Conservation (phyloP, 2,329 filamentous ascomycete species). For the Sclerotinia borealis region DNA sequence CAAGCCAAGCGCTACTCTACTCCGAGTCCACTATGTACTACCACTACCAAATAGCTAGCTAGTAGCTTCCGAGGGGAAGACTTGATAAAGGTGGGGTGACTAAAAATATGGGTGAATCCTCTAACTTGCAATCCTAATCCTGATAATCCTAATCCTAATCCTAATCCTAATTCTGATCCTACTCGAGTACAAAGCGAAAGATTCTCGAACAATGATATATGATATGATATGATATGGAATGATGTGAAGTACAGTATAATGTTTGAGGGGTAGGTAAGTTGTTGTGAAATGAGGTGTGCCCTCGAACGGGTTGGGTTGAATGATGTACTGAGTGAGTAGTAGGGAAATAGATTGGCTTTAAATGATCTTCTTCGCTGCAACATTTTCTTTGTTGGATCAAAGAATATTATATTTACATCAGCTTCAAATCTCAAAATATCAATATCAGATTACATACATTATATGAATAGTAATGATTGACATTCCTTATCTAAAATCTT, state of each 20-base stretch:
- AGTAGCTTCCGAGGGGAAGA: not conserved
- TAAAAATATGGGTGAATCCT: not conserved
- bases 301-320: no score
- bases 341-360: not conserved
- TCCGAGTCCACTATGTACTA: constrained; percentile 7
- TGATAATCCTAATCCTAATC: no score
- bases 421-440: no score
- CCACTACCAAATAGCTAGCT: not conserved
- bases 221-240: not conserved
- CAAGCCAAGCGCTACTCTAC: not conserved
- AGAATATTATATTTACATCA: not conserved
- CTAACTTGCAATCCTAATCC: not conserved
- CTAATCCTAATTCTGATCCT: no score
- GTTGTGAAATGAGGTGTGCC: no score
- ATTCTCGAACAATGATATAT: not conserved
- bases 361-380: not conserved
- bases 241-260: not conserved
- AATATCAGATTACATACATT: no score
- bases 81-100: constrained; percentile 8
- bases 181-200: no score
- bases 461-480: no score
- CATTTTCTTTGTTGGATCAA: constrained; percentile 6
- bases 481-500: not conserved
- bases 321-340: not conserved
- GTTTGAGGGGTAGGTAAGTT: not conserved